Base-by-base conservation (phyloP, 345 rosid genomes). In the Kandelia obovata region DNA sequence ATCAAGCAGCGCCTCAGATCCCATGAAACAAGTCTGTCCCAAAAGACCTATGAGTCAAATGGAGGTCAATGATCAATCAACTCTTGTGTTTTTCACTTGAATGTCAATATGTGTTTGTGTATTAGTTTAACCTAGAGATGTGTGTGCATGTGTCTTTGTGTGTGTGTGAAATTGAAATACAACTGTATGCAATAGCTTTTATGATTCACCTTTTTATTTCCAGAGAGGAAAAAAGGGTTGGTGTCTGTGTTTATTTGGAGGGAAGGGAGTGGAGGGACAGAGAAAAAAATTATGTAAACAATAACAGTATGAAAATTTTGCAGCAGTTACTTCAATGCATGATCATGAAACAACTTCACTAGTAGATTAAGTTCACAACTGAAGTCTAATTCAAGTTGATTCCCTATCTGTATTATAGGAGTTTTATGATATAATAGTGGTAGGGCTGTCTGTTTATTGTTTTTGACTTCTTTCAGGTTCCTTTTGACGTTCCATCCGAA, bases 1-100 rank as follows among this genome's bases (percentile, higher is more conserved):
- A 25, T 43, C 80, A 35, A 79, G 84, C 79, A 83, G 86, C 79
- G 78, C 82, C 32, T 77, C 67, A 65, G 84, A 86, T 58, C 85
- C 91, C 55, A 75, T 81, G 51, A 71, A 84, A 66, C 88, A 88
- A 92, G 89, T 87, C 64, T 86, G 87, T 70, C 75, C 85, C n/a
- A 90, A 81, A 82, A 82, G 89, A 68, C 95, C 96, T 43, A 88
- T 86, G 89, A 92, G 97, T 79, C 88, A 88, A 64, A 92, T 74
- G 23, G 97, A 95, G 92, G 97, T 89, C 72, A 74, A 85, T 83
- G 67, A 70, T 68, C 60, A 23, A n/a, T 53, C 10, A 20, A 19
- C 57, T 53, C 6, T 25, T 53, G 8, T 21, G 37, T 66, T 49
- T 61, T 47, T 60, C 61, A 5, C 68, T 19, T 52, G 53, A 35